phyloP scores from a whole-genome alignment of 139 green algal genomes.

The Chlamydomonas applanata region DNA sequence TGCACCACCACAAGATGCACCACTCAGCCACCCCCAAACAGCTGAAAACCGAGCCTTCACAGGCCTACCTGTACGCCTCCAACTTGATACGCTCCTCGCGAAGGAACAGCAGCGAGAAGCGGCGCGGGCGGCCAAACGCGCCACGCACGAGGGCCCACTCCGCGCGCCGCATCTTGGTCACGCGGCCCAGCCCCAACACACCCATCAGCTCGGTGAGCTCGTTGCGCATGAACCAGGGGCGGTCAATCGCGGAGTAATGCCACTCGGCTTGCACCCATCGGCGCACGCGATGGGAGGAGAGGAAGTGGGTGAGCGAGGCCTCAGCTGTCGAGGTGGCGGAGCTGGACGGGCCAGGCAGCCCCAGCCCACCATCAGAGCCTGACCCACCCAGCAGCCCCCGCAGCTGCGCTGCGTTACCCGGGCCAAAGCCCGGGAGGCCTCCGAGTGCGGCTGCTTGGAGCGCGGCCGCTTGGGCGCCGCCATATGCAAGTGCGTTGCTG shows the following conservation, averaged over 20 bases:
- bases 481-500: too few species aligned
- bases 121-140: slow-evolving; percentile 58
- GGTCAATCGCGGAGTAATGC: slow-evolving; percentile 56
- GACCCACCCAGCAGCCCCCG: not conserved
- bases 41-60: not conserved
- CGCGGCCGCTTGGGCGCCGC: not conserved
- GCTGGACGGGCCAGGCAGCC: not conserved
- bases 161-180: slow-evolving; percentile 2
- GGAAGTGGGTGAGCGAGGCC: slow-evolving; percentile 51
- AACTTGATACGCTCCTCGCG: slow-evolving; percentile 59
- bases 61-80: slow-evolving; percentile 56
- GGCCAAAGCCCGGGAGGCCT: too few species aligned
- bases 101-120: slow-evolving; percentile 72
- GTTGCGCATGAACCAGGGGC: slow-evolving; percentile 70
- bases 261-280: slow-evolving; percentile 38
- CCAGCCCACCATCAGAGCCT: not conserved
- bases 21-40: too few species aligned
- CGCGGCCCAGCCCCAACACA: not conserved
- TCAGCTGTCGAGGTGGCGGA: slow-evolving; percentile 29
- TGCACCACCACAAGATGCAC: too few species aligned
- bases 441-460: not conserved
- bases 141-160: slow-evolving; percentile 19
- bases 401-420: not conserved
- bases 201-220: slow-evolving; percentile 41
- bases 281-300: slow-evolving; percentile 36